Percentiles rank a stretch among this genome's conserved stretches.
Conservation (phyloP, 2,329 filamentous ascomycete species). For the Tolypocladium paradoxum region DNA sequence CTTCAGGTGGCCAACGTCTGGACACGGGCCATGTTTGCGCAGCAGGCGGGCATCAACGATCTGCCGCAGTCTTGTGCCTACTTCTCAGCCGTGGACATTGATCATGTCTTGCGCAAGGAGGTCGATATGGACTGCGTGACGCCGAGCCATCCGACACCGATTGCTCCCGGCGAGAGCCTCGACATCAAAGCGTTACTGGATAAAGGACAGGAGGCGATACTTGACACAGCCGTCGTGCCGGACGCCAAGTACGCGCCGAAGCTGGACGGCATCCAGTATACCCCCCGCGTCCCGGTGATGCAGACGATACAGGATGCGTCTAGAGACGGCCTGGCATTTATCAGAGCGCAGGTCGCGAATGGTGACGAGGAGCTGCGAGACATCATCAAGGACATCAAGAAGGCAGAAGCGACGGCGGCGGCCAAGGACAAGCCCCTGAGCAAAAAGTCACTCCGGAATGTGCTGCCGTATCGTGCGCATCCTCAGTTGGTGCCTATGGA, state of each 20-base stretch:
- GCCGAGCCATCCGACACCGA: constrained; percentile 68
- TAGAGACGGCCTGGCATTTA: constrained; percentile 45
- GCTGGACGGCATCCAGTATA: constrained; percentile 56
- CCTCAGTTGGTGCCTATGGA: constrained; percentile 22
- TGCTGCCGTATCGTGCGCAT: constrained; percentile 26
- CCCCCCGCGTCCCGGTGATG: constrained; percentile 69
- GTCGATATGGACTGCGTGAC: constrained; percentile 97
- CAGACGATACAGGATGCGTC: constrained; percentile 46
- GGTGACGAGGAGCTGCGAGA: constrained; percentile 63
- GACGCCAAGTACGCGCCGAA: constrained; percentile 39
- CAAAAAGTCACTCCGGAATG: constrained; percentile 15
- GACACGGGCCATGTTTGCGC: constrained; percentile 94
- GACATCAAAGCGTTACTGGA: constrained; percentile 71
- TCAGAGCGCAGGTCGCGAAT: constrained; percentile 74
- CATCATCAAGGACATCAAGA: constrained; percentile 53
- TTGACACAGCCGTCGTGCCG: constrained; percentile 57
- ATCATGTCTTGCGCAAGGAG: constrained; percentile 92
- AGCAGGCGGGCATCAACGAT: constrained; percentile 93
- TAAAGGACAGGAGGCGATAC: constrained; percentile 55
- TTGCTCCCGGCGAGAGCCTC: constrained; percentile 75
- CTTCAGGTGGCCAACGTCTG: constrained; percentile 90
- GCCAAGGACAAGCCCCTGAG: constrained; percentile 13
- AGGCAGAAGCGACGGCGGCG: constrained; percentile 13
- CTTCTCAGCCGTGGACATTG: constrained; percentile 91
- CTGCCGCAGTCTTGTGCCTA: constrained; percentile 90